A percentile compares a stretch with the other conserved stretches of the same genome.
Evolutionary conservation across 169 alveolate genomes (phyloP).

Genomic region (Eimeria acervulina): DNA sequence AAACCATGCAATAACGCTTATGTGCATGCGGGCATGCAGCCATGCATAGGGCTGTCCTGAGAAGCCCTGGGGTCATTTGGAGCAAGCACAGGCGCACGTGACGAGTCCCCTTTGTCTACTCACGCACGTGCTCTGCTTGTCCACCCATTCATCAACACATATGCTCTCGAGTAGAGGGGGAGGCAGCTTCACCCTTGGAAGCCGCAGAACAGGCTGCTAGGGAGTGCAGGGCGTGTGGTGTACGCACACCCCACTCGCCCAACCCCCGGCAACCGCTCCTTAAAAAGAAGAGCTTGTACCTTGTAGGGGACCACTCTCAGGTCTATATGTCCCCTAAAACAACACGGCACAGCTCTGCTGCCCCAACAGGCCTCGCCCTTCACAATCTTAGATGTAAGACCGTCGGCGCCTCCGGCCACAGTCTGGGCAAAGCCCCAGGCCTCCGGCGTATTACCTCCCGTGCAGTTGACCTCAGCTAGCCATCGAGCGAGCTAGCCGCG

Average conservation of each 20-base stretch:
- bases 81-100: slow-evolving; percentile 29
- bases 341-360: slow-evolving; percentile 29
- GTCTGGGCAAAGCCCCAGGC: slow-evolving; percentile 23
- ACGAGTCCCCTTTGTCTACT: slow-evolving; percentile 20
- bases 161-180: background rate
- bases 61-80: slow-evolving; percentile 5
- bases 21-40: slow-evolving; percentile 3
- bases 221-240: background rate
- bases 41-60: background rate
- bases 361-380: slow-evolving; percentile 14
- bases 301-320: slow-evolving; percentile 3
- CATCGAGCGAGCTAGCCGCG: slow-evolving; percentile 3
- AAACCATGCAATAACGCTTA: slow-evolving; percentile 1
- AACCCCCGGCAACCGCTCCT: background rate
- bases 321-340: slow-evolving; percentile 4
- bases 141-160: background rate
- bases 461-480: background rate
- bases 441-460: background rate
- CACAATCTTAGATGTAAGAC: background rate
- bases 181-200: slow-evolving; percentile 2
- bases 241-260: background rate
- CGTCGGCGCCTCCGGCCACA: slow-evolving; percentile 8
- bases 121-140: slow-evolving; percentile 17
- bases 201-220: slow-evolving; percentile 24
- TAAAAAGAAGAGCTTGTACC: slow-evolving; percentile 30